These are phyloP conservation scores for Backusella psychrophila DNA, from an alignment of 192 early-diverging fungal species.

Conservation along the genomic window DNA sequence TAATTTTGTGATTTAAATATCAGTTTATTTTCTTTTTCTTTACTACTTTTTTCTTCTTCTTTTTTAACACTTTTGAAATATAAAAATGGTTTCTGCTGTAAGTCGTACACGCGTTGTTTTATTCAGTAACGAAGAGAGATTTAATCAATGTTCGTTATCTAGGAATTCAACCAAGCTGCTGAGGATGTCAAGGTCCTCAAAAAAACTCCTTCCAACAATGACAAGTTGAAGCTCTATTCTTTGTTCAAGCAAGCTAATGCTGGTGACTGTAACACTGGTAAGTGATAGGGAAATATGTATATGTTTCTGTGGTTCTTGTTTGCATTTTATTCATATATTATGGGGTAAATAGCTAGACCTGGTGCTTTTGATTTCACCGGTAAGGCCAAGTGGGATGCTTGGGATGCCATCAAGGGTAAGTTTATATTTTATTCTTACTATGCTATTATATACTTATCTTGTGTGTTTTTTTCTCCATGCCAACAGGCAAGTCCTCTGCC, in stretches of 20 bases:
- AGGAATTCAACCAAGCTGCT: slow-evolving; percentile 47
- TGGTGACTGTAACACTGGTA: slow-evolving; percentile 71
- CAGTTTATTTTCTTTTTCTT: not conserved
- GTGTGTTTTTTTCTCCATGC: not conserved
- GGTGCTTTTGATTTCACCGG: slow-evolving; percentile 56
- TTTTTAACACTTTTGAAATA: not conserved
- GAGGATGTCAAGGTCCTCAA: slow-evolving; percentile 55
- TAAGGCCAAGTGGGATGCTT: slow-evolving; percentile 83
- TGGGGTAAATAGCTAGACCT: not conserved
- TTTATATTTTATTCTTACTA: not conserved
- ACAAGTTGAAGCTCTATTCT: slow-evolving; percentile 75
- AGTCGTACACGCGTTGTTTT: not conserved
- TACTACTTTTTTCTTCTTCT: not conserved
- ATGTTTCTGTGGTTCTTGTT: not conserved
- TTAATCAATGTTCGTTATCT: not conserved
- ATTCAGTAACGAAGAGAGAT: not conserved
- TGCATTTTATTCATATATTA: not conserved
- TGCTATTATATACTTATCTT: not conserved
- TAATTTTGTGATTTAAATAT: not conserved
- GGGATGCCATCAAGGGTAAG: slow-evolving; percentile 58
- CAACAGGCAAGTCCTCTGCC: slow-evolving; percentile 26
- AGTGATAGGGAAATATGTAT: not conserved
- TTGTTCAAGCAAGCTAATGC: slow-evolving; percentile 86
- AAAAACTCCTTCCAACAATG: slow-evolving; percentile 57
- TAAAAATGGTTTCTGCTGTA: slow-evolving; percentile 22